Conservation (phyloP, 169 alveolate genomes). For the Cyclospora cayetanensis region DNA sequence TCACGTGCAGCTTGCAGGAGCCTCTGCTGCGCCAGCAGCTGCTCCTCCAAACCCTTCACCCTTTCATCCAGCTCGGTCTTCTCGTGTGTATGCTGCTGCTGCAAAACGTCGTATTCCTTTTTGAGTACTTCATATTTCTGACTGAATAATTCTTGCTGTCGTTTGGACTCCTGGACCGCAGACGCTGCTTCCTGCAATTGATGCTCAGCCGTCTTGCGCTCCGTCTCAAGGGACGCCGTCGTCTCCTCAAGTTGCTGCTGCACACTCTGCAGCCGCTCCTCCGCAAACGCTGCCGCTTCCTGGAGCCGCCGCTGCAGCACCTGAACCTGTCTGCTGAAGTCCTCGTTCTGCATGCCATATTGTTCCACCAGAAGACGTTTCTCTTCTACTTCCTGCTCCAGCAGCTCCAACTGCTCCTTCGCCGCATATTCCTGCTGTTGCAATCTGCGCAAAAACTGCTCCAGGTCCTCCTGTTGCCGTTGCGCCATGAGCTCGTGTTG, state of each 20-base stretch:
- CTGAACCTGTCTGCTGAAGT: not conserved
- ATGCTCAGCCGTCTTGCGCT: conserved; percentile 6
- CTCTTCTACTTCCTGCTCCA: conserved; percentile 23
- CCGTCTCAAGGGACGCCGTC: conserved; percentile 11
- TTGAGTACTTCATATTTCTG: not conserved
- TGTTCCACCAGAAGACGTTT: conserved; percentile 10
- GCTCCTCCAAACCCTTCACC: not conserved
- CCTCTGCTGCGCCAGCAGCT: conserved; percentile 42
- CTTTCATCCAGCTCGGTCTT: conserved; percentile 20
- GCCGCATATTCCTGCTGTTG: conserved; percentile 31
- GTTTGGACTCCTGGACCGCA: not conserved
- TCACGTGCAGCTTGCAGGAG: conserved; percentile 54
- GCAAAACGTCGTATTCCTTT: not conserved
- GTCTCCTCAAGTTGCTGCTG: conserved; percentile 10
- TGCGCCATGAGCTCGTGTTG: conserved; percentile 45
- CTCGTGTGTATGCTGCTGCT: conserved; percentile 8
- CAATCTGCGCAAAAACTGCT: conserved; percentile 15
- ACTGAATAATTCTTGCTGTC: conserved; percentile 6
- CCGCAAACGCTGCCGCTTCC: conserved; percentile 5
- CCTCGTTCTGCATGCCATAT: not conserved
- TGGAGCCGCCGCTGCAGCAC: not conserved
- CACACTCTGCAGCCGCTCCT: not conserved
- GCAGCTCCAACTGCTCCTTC: not conserved
- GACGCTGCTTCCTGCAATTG: not conserved
- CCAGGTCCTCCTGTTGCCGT: conserved; percentile 49